phyloP scores from a whole-genome alignment of 768 basidiomycete genomes.

The Boletus barrowsii region DNA sequence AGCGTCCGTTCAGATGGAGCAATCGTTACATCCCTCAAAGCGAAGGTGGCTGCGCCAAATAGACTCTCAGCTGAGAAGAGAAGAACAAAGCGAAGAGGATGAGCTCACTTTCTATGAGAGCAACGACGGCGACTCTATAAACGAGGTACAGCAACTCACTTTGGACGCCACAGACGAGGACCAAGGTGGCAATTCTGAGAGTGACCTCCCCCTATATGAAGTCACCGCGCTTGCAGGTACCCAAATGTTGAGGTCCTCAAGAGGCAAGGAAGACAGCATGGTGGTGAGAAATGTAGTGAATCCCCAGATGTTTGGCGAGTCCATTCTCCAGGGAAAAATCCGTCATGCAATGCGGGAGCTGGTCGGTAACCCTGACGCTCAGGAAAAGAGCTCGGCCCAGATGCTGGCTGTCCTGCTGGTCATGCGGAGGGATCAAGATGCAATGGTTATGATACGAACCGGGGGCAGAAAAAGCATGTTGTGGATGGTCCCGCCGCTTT shows the following conservation, averaged over 20 bases:
- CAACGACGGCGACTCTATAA: no score
- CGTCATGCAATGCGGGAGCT: neutral
- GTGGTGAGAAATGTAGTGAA: neutral
- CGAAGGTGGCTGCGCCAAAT: no score
- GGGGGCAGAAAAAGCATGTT: slow-evolving; percentile 7
- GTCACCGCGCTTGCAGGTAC: neutral
- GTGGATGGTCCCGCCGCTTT: neutral
- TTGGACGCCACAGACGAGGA: no score
- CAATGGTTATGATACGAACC: neutral
- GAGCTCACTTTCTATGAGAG: no score
- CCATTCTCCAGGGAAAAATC: neutral
- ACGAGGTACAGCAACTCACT: no score
- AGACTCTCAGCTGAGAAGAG: no score
- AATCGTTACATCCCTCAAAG: no score
- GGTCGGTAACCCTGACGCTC: neutral
- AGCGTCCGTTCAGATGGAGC: no score
- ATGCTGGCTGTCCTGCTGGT: neutral
- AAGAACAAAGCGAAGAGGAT: no score
- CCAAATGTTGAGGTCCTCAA: neutral
- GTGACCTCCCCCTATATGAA: neutral
- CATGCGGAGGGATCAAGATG: neutral
- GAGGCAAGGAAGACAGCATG: neutral
- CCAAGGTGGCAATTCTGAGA: no score
- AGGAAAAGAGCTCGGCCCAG: slow-evolving; percentile 1
- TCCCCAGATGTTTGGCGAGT: neutral